Evolutionary conservation across 805 yeast genomes (phyloP), one percentile per base, ranked within the genome.

Genomic region (Zygosaccharomyces bisporus): DNA sequence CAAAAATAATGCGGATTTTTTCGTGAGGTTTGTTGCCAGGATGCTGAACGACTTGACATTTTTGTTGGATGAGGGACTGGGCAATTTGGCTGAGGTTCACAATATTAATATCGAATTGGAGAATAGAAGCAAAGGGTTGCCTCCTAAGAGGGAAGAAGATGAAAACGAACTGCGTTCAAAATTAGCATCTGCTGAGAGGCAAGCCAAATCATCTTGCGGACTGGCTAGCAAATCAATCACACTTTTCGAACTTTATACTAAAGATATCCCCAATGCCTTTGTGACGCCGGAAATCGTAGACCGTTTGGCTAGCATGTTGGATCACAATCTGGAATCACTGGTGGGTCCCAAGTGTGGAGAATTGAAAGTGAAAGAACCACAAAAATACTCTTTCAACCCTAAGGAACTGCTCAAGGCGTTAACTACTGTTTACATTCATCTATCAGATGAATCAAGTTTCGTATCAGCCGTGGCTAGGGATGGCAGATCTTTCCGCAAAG

Each of bases 331-430:
- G 49, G 85, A 80, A 39, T 88, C 91, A n/a, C 72, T 93, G 65
- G 97, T 89, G 19, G 99, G 99, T 0, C 97, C 98, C 12, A 84
- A 85, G 60, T 90, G 96, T 68, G 78, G 90, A 7, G 89, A 85
- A 40, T 75, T 93, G 55, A 88, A 86, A 59, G 99, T 93, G 21
- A 74, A 76, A 47, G 75, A 83, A 50, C 97, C 97, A 0, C 86
- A 83, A 51, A 78, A 80, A 53, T 90, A 89, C 60, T 77, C 79
- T 23, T 93, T 93, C 64, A 79, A 86, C 55, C 96, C 99, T 4
- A 80, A 80, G 48, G 75, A 73, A 34, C 71, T 88, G 41, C 72
- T 93, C 46, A 71, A 77, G 13, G 81, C 80, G 48, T 73, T 93
- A 34, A 78, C 86, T 50, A 80, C 83, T 34, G 82, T 91, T 29